A percentile compares a stretch with the other conserved stretches of the same genome.
These are phyloP conservation scores for Geotrichum cucujoidarum DNA, from an alignment of 1,139 yeast genomes.

Conservation along the genomic window DNA sequence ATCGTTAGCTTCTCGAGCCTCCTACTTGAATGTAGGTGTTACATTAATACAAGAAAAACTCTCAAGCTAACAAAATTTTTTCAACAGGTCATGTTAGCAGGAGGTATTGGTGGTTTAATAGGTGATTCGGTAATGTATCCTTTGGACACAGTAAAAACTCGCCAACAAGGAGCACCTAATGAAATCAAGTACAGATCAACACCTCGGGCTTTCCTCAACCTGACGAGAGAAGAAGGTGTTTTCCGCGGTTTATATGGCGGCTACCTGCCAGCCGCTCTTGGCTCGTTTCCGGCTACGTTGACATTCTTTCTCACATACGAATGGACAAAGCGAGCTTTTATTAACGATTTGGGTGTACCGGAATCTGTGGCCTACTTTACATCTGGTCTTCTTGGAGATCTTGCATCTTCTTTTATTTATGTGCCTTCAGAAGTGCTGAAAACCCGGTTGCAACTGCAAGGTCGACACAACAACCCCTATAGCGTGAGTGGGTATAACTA, in stretches of 20 bases:
- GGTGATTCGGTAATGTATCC: conserved; percentile 96
- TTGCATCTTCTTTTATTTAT: conserved; percentile 83
- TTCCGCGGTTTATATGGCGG: conserved; percentile 86
- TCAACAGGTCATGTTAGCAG: conserved; percentile 46
- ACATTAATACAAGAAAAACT: neutral
- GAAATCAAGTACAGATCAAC: conserved; percentile 60
- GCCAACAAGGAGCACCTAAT: conserved; percentile 88
- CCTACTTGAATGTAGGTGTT: conserved; percentile 17
- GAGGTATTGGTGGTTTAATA: conserved; percentile 90
- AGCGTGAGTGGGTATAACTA: conserved; percentile 86
- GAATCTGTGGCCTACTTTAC: conserved; percentile 75
- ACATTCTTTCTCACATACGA: conserved; percentile 91
- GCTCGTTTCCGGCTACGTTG: conserved; percentile 84
- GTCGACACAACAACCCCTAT: conserved; percentile 71
- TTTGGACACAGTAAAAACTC: conserved; percentile 88
- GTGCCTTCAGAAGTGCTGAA: conserved; percentile 98
- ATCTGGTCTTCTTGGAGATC: conserved; percentile 88
- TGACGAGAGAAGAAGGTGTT: conserved; percentile 77
- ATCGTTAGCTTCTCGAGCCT: conserved; percentile 18
- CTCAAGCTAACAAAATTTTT: neutral
- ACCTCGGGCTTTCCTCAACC: conserved; percentile 64
- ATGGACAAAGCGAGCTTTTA: conserved; percentile 63
- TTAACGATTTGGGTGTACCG: conserved; percentile 55
- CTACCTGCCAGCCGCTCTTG: conserved; percentile 83
- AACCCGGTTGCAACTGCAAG: conserved; percentile 88